A percentile compares a stretch with the other conserved stretches of the same genome.
Conservation (phyloP, 441 rosid species). For the Syzygium malaccense region DNA sequence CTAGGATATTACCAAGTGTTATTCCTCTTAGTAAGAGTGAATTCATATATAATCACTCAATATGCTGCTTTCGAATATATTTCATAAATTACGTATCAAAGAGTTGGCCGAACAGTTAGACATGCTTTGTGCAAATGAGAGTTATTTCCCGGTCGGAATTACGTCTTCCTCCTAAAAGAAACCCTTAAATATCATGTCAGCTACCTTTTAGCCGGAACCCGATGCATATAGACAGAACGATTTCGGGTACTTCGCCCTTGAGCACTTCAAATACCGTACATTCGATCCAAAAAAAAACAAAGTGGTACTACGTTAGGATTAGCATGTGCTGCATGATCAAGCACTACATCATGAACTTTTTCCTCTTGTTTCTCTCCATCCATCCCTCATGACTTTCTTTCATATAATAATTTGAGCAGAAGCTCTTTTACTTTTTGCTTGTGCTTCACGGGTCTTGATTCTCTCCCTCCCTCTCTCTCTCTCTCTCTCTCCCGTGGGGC, state of each 20-base stretch:
- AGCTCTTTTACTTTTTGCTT: background rate
- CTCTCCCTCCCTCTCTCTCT: conserved; percentile 2
- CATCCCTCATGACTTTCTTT: background rate
- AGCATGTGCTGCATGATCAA: background rate
- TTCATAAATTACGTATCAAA: too few species aligned
- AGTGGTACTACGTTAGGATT: background rate
- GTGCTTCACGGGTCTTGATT: conserved; percentile 39
- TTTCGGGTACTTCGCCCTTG: background rate
- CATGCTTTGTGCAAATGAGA: background rate
- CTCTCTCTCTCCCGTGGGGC: background rate
- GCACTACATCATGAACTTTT: background rate
- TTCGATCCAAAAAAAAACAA: background rate
- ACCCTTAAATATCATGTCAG: background rate
- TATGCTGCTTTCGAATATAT: background rate
- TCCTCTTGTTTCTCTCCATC: background rate
- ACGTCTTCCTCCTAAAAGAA: accelerated
- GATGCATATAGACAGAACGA: background rate
- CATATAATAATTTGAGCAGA: background rate
- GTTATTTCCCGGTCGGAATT: background rate
- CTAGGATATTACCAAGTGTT: too few species aligned
- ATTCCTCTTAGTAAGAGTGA: too few species aligned
- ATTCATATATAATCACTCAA: background rate
- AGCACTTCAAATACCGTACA: background rate
- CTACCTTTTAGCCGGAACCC: accelerated
- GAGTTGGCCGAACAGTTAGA: background rate